Percentiles rank a stretch among this genome's conserved stretches.
phyloP scores from a whole-genome alignment of 2,329 filamentous ascomycete genomes.

The Cryphonectria japonica region DNA sequence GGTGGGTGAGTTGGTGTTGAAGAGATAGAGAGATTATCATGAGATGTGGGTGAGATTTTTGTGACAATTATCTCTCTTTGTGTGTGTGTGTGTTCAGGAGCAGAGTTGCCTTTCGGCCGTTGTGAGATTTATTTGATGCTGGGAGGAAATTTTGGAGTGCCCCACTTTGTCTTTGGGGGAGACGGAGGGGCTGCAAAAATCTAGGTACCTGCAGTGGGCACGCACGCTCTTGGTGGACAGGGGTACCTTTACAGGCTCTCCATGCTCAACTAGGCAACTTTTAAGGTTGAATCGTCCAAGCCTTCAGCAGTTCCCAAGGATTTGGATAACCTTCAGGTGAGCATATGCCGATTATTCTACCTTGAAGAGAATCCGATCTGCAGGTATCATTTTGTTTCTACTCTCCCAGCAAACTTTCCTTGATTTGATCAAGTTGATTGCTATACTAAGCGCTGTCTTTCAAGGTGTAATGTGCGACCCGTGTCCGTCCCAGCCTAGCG shows the following conservation, averaged over 20 bases:
- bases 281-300: neutral
- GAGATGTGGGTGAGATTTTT: conserved; percentile 1
- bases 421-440: no score
- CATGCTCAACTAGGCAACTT: neutral
- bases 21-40: neutral
- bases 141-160: neutral
- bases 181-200: neutral
- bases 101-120: neutral
- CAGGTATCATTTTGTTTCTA: no score
- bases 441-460: no score
- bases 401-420: no score
- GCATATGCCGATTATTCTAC: no score
- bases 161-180: neutral
- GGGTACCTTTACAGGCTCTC: neutral
- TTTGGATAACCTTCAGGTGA: neutral
- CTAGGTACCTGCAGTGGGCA: neutral
- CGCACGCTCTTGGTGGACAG: neutral
- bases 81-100: neutral
- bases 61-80: neutral
- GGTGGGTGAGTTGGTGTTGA: neutral
- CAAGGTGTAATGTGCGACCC: no score
- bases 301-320: neutral
- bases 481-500: no score
- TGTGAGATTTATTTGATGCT: neutral
- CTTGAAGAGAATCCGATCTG: no score